phyloP scores from a whole-genome alignment of 164 flowering plant species.

The Cinnamomum chago region DNA sequence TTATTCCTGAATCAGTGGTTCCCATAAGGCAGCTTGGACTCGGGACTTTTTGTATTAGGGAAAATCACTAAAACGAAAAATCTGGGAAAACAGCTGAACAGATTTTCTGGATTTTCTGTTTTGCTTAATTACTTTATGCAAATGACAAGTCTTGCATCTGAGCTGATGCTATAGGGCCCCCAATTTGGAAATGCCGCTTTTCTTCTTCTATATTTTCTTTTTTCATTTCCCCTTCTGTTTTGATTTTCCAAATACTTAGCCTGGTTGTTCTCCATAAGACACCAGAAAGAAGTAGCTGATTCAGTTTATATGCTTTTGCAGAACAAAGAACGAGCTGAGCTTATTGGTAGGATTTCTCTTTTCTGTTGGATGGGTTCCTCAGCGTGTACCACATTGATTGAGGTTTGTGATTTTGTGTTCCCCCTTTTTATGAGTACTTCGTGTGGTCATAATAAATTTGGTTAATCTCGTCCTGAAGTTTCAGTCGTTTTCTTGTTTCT shows the following conservation, averaged over 20 bases:
- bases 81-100: neutral
- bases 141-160: neutral
- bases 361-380: constrained; percentile 97
- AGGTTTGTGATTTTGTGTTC: constrained; percentile 42
- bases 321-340: constrained; percentile 90
- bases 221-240: no score
- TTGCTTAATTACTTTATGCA: no score
- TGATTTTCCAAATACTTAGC: neutral
- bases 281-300: neutral
- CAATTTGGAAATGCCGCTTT: neutral
- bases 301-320: constrained; percentile 14
- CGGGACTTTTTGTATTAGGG: neutral
- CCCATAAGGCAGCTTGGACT: neutral
- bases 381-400: constrained; percentile 64
- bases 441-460: neutral
- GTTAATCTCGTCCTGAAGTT: neutral
- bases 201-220: neutral
- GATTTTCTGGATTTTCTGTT: neutral
- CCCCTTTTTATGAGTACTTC: neutral
- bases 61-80: no score
- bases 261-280: neutral
- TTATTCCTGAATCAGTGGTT: neutral
- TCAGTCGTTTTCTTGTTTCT: neutral
- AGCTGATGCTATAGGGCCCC: neutral
- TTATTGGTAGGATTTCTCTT: constrained; percentile 80